Evolutionary conservation across 1,139 yeast species (phyloP).

Genomic region (Kodamaea fungicola): DNA sequence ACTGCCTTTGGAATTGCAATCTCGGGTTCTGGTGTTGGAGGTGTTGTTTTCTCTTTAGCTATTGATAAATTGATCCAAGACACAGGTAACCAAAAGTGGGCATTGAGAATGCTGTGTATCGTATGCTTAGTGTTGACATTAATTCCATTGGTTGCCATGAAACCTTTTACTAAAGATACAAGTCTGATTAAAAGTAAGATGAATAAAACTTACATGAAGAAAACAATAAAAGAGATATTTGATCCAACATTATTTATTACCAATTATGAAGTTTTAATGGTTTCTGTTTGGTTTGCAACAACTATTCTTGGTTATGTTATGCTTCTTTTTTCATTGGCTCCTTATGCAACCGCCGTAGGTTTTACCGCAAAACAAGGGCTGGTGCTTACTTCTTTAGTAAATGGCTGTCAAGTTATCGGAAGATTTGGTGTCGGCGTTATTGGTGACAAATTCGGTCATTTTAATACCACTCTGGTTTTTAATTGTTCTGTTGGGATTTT

Average conservation of each 20-base stretch:
- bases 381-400: conserved; percentile 56
- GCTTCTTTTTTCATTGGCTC: conserved; percentile 56
- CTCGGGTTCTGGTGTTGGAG: conserved; percentile 66
- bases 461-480: conserved; percentile 24
- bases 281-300: conserved; percentile 56
- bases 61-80: conserved; percentile 44
- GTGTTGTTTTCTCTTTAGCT: conserved; percentile 51
- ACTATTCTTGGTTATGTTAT: conserved; percentile 57
- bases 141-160: conserved; percentile 35
- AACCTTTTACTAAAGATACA: conserved; percentile 39
- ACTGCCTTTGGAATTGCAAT: conserved; percentile 60
- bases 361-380: conserved; percentile 55
- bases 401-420: conserved; percentile 63
- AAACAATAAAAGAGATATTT: conserved; percentile 22
- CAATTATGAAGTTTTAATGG: conserved; percentile 35
- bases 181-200: conserved; percentile 23
- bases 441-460: conserved; percentile 59
- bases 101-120: conserved; percentile 58
- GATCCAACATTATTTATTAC: conserved; percentile 27
- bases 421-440: conserved; percentile 59
- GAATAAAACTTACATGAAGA: conserved; percentile 16
- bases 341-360: conserved; percentile 62
- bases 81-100: conserved; percentile 63
- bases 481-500: conserved; percentile 3
- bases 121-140: conserved; percentile 42